Conservation (phyloP, 257 asterid species). For the Eucommia ulmoides region DNA sequence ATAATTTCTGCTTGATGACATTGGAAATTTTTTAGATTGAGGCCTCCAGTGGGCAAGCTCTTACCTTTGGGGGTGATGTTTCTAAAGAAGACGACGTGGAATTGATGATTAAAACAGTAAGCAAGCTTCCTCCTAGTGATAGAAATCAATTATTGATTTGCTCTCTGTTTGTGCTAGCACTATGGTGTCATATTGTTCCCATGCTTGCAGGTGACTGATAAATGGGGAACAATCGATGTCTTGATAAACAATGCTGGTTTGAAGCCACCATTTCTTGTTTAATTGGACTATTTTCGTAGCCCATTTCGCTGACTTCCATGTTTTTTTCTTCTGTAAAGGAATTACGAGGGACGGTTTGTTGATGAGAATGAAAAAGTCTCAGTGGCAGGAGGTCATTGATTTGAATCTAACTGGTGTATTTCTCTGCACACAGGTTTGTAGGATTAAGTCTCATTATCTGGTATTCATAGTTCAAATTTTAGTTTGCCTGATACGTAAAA, state of each 20-base stretch:
- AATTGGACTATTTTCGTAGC: background rate
- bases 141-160: background rate
- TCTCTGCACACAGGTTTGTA: background rate
- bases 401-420: background rate
- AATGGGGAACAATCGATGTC: background rate
- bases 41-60: background rate
- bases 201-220: background rate
- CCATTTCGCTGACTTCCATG: background rate
- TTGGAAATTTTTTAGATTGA: constrained; percentile 1
- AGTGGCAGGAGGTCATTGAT: background rate
- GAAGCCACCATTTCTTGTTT: background rate
- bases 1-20: no score
- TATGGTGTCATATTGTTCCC: background rate
- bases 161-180: background rate
- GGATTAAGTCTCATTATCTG: background rate
- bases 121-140: background rate
- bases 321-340: background rate
- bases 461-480: background rate
- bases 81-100: background rate
- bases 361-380: background rate
- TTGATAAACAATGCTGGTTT: background rate
- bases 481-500: background rate
- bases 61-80: background rate
- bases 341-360: background rate
- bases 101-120: background rate